These are phyloP conservation scores for Ogataea hybrid DNA, from an alignment of 1,139 yeast species.

Conservation along the genomic window DNA sequence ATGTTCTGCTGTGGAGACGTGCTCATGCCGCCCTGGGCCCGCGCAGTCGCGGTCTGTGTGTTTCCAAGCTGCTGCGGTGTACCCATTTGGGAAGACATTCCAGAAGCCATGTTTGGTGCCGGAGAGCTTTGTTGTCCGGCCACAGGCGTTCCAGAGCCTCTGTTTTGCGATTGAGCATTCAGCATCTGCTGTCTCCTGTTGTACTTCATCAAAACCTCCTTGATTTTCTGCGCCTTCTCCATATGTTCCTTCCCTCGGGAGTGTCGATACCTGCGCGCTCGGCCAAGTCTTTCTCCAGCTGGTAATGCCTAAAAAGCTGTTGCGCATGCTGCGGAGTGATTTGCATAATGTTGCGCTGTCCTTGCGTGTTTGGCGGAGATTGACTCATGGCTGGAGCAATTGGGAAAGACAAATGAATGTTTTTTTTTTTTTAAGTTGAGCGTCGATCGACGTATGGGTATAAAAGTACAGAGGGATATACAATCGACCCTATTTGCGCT, in stretches of 20 bases:
- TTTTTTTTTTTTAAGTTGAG: constrained; percentile 5
- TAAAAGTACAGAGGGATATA: not conserved
- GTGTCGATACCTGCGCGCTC: constrained; percentile 54
- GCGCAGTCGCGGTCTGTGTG: constrained; percentile 12
- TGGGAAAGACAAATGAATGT: constrained; percentile 13
- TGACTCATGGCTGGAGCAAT: constrained; percentile 16
- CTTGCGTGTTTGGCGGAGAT: constrained; percentile 16
- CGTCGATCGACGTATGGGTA: constrained; percentile 5
- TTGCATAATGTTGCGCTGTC: constrained; percentile 21
- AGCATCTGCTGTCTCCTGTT: constrained; percentile 32
- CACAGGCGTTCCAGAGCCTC: constrained; percentile 17
- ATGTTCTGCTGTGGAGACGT: constrained; percentile 15
- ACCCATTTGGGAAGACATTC: constrained; percentile 4
- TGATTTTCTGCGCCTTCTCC: constrained; percentile 66
- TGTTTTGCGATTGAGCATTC: constrained; percentile 30
- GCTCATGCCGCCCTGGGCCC: constrained; percentile 15
- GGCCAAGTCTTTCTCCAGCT: constrained; percentile 63
- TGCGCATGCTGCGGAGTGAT: constrained; percentile 48
- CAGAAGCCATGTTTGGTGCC: constrained; percentile 13
- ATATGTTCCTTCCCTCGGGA: constrained; percentile 65
- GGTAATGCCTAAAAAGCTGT: constrained; percentile 58
- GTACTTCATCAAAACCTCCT: constrained; percentile 39
- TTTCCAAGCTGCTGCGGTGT: constrained; percentile 21
- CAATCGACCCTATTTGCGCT: constrained; percentile 3
- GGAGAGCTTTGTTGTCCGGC: constrained; percentile 25